phyloP scores from a whole-genome alignment of 1,139 yeast species.

The Suhomyces yuchorum region DNA sequence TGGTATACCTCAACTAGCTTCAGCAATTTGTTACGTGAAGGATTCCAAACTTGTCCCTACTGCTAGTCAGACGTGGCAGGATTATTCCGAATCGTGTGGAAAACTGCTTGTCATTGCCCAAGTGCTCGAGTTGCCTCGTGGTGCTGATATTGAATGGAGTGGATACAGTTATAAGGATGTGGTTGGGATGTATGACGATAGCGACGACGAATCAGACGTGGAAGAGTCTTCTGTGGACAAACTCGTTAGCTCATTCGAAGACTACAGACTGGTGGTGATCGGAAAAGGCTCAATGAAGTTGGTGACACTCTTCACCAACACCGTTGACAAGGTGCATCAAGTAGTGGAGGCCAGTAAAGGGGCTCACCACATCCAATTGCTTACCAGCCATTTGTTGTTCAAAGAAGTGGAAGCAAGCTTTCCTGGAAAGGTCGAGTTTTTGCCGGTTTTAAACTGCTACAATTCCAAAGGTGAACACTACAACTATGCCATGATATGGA shows the following conservation, averaged over 20 bases:
- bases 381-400: constrained; percentile 10
- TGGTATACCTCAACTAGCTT: constrained; percentile 44
- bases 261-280: constrained; percentile 5
- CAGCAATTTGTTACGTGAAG: constrained; percentile 59
- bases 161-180: constrained; percentile 52
- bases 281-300: constrained; percentile 7
- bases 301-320: constrained; percentile 23
- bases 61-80: constrained; percentile 38
- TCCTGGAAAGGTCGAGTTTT: constrained; percentile 20
- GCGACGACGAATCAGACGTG: constrained; percentile 35
- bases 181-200: constrained; percentile 42
- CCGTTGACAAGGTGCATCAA: constrained; percentile 15
- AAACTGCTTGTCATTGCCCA: constrained; percentile 52
- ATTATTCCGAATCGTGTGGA: constrained; percentile 26
- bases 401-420: not conserved
- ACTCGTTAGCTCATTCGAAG: constrained; percentile 5
- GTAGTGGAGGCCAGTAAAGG: constrained; percentile 4
- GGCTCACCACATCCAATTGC: constrained; percentile 16
- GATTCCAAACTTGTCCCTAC: constrained; percentile 31
- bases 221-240: constrained; percentile 1
- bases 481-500: constrained; percentile 26
- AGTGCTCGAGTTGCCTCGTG: constrained; percentile 66
- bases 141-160: constrained; percentile 79
- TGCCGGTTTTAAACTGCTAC: constrained; percentile 31
- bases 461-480: constrained; percentile 23